phyloP scores from a whole-genome alignment of 306 rosid species.

The Gynostemma pentaphyllum region DNA sequence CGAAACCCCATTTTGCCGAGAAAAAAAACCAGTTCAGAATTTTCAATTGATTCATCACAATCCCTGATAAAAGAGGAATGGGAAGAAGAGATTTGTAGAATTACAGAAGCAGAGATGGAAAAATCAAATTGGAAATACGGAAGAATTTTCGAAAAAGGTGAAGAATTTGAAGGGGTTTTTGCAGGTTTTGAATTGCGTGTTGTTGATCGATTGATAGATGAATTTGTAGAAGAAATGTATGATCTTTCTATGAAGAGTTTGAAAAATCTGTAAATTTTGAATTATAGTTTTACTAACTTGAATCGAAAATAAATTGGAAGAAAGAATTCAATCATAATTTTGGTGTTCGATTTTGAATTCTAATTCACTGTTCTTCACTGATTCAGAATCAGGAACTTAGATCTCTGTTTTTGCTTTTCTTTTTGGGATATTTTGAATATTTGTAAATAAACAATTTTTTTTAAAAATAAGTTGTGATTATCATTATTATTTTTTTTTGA shows the following conservation, averaged over 20 bases:
- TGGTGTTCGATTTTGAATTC: not conserved
- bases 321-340: not conserved
- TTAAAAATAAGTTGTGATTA: too few species aligned
- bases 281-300: conserved; percentile 1
- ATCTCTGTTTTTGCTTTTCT: too few species aligned
- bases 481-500: too few species aligned
- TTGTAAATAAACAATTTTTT: too few species aligned
- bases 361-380: not conserved
- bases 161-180: conserved; percentile 27
- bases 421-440: too few species aligned
- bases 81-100: conserved; percentile 31
- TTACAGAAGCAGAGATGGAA: conserved; percentile 39
- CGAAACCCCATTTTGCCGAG: conserved; percentile 16
- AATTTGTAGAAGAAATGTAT: conserved; percentile 40
- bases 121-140: conserved; percentile 26
- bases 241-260: not conserved
- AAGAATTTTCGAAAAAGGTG: conserved; percentile 12
- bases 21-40: not conserved
- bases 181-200: conserved; percentile 44
- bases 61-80: conserved; percentile 17
- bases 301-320: not conserved
- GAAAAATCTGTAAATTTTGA: not conserved
- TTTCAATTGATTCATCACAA: conserved; percentile 1
- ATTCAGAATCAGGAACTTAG: too few species aligned
- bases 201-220: conserved; percentile 44